These are phyloP conservation scores for Linum trigynum DNA, from an alignment of 345 rosid species.

Conservation along the genomic window DNA sequence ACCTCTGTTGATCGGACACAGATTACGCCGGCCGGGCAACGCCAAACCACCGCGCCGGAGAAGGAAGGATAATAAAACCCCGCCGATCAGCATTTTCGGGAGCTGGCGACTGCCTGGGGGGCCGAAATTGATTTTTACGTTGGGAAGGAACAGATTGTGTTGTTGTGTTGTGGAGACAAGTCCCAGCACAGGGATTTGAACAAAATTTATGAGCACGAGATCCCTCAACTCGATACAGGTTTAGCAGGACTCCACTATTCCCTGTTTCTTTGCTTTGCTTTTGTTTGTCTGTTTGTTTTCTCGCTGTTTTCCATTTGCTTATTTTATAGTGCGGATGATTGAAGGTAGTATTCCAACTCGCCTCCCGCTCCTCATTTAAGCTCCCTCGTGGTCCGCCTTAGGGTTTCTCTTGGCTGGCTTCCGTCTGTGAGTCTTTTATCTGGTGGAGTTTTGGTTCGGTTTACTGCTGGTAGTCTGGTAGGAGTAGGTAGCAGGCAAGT, in stretches of 20 bases:
- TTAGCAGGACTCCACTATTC: constrained; percentile 15
- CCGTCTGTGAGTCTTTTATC: too few relatives aligned
- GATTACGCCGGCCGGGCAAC: not conserved
- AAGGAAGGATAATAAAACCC: too few relatives aligned
- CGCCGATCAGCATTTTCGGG: too few relatives aligned
- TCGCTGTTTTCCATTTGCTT: too few relatives aligned
- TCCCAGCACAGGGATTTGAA: too few relatives aligned
- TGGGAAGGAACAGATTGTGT: too few relatives aligned
- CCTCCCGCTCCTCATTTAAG: too few relatives aligned
- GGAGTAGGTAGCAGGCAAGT: not conserved
- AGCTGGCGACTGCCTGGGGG: too few relatives aligned
- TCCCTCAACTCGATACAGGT: constrained; percentile 47
- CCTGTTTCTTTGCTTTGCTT: not conserved
- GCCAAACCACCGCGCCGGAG: not conserved
- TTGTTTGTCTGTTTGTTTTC: not conserved
- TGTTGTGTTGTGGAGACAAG: too few relatives aligned
- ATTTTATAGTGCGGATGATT: too few relatives aligned
- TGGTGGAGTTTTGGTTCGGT: not conserved
- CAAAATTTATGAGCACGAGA: constrained; percentile 75
- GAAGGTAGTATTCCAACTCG: too few relatives aligned
- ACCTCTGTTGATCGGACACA: not conserved
- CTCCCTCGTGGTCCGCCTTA: not conserved
- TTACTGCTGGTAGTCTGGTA: not conserved
- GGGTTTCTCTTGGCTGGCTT: not conserved
- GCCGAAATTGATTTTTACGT: too few relatives aligned